Evolutionary conservation across 2,329 filamentous ascomycete species (phyloP), one percentile per base, ranked within the genome.

Genomic region (Ophiognomonia clavigignenti-juglandacearum): DNA sequence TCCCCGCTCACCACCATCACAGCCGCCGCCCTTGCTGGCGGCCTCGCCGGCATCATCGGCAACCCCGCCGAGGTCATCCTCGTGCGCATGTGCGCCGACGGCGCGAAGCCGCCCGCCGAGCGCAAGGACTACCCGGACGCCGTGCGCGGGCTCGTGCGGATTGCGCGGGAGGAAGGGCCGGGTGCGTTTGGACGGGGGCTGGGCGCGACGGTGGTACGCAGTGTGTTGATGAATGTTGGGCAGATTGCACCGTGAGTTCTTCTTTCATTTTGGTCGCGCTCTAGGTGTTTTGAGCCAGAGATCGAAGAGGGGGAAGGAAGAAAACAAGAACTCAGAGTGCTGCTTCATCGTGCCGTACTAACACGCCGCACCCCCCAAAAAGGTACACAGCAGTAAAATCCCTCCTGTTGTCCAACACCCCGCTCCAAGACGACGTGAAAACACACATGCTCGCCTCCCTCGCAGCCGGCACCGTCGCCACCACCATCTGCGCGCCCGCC

Each of bases 171-270:
- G 6, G 69, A 72, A 43, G 70, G 70, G 0, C 6, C 67, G n/a
- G 46, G 45, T 0, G 61, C 67, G 0, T 70, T 72, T 27, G 60
- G 59, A 7, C 62, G 65, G 42, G 69, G 70, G 0, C 47, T 72
- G 9, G 57, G 58, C 0, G 65, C 69, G 0, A 72, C 71, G 29
- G 60, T 72, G 3, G 61, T 64, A 1, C 58, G 70, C 38, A 71
- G 68, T 49, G 59, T 71, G 11, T 58, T 72, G 42, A 72, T 72
- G 70, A 72, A 71, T 50, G 66, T 72, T 5, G 68, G 65, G 5
- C 69, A 72, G 45, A 72, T 72, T 14, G 68, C 68, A 42, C 68
- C 68, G 63, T n/a, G n/a, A n/a, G n/a, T n/a, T n/a, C n/a, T n/a
- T n/a, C n/a, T n/a, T n/a, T n/a, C n/a, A n/a, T n/a, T n/a, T n/a